Base-by-base conservation (phyloP, 1,139 yeast genomes). In the Blastobotrys raffinosifermentans region DNA sequence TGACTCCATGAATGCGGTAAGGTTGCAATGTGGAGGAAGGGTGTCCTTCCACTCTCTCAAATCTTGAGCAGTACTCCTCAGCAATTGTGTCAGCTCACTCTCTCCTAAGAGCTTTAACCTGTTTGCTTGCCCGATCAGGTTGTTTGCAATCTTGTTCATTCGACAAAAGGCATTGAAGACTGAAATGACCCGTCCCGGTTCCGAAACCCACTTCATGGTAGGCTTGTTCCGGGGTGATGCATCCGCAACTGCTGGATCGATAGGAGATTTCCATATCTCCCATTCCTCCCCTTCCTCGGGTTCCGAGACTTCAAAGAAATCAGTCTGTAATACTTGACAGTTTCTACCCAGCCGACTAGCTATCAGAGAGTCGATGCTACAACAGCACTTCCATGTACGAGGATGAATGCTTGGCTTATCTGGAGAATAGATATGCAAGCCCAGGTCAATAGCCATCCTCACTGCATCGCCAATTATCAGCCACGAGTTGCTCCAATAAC, bases 401-500 rank as follows among this genome's bases (percentile, higher is more conserved):
- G 26, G 14, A n/a, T n/a, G n/a, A n/a, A n/a, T n/a, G n/a, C n/a
- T n/a, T n/a, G n/a, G n/a, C n/a, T n/a, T n/a, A n/a, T n/a, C n/a
- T n/a, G n/a, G n/a, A 5, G 26, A 15, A n/a, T 25, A 25, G 7
- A 25, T 14, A 27, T 40, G 38, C 14, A 38, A 11, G 2, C 43
- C 37, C 4, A 40, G 29, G 20, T 40, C 43, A 14, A 37, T 34
- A 16, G 20, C 42, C 41, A 38, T 40, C 14, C 43, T 19, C n/a
- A 40, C 39, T 13, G 43, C 44, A 20, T 37, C 37, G 30, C 42
- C 44, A 3, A 36, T 31, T 7, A 33, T 15, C 7, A 27, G 10
- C 23, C 32, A 37, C 15, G 45, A 35, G 29, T 38, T 40, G 26
- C 37, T 30, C 43, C 43, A 40, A 29, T 40, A 38, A 10, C 43